Percentiles rank a stretch among this genome's conserved stretches.
Conservation (phyloP, 306 rosid genomes). For the Gleditsia sinensis region DNA sequence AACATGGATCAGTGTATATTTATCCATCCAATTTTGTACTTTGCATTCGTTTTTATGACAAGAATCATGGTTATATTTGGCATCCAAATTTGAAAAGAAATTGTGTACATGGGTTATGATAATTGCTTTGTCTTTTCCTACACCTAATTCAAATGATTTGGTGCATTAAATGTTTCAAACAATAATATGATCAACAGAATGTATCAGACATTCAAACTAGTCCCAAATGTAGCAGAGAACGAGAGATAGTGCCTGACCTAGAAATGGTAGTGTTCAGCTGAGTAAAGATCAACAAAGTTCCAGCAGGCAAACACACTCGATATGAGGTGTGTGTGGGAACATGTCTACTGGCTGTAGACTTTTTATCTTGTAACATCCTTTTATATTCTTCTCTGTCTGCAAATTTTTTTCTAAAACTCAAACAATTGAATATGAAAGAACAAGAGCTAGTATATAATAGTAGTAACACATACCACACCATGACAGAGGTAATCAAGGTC, state of each 20-base stretch:
- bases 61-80: conserved; percentile 18
- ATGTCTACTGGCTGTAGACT: conserved; percentile 92
- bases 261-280: conserved; percentile 16
- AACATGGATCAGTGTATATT: conserved; percentile 3
- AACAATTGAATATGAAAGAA: conserved; percentile 28
- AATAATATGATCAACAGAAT: conserved; percentile 25
- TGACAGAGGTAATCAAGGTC: conserved; percentile 96
- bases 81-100: conserved; percentile 16
- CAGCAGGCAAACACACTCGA: conserved; percentile 85
- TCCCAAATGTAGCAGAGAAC: conserved; percentile 24
- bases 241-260: conserved; percentile 36
- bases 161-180: conserved; percentile 25
- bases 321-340: conserved; percentile 99
- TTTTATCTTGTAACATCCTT: conserved; percentile 82
- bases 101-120: neutral
- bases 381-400: conserved; percentile 74
- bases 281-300: conserved; percentile 62
- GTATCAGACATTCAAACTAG: conserved; percentile 22
- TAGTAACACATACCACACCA: conserved; percentile 69
- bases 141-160: conserved; percentile 23
- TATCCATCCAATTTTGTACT: conserved; percentile 16
- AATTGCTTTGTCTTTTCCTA: conserved; percentile 21
- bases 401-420: conserved; percentile 37
- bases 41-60: conserved; percentile 12
- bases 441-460: neutral